Base-by-base conservation (phyloP, 1,284 basidiomycete genomes). In the Kalmanozyma brasiliensis region DNA sequence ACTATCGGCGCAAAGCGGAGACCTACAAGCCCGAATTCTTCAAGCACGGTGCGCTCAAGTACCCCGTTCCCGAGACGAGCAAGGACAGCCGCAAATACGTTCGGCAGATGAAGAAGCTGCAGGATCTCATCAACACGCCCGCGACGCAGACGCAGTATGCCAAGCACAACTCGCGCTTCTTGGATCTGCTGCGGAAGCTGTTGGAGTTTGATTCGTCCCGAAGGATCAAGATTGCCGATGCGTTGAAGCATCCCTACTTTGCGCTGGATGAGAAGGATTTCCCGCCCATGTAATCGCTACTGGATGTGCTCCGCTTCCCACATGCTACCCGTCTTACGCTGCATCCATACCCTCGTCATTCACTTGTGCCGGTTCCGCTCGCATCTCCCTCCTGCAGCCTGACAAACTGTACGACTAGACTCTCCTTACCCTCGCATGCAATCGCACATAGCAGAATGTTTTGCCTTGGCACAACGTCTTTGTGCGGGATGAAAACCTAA, bases 71-170 rank as follows among this genome's bases (percentile, higher is more conserved):
- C 3, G 90, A 90, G 78, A 90, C 92, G 24, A 88, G 90, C 16
- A 89, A 91, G 77, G 91, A 94, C 80, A 94, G 92, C 83, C 90
- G 89, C 84, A 96, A 94, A 83, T 97, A 96, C 79, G 94, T 99
- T 33, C 89, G 90, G 57, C 88, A 89, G 33, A 93, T 94, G 79
- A 89, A 90, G 77, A 85, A 88, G 53, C 84, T 99, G 40, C 79
- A 94, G 89, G 91, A 94, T 63, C 91, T 96, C 73, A 93, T 97
- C 73, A 88, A 88, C 16, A 52, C 61, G 4, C 61, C 71, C 4
- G 45, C 52, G 13, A 52, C 49, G 2, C 61, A 68, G 40, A 26
- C 52, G 13, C 51, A 70, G 22, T 79, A 72, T 19, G 37, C 53
- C 13, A 80, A 78, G 61, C 79, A 81, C 77, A 93, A 93, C 82